Evolutionary conservation across 2,329 filamentous ascomycete genomes (phyloP), one percentile per base, ranked within the genome.

Genomic region (Botrytis fabae): DNA sequence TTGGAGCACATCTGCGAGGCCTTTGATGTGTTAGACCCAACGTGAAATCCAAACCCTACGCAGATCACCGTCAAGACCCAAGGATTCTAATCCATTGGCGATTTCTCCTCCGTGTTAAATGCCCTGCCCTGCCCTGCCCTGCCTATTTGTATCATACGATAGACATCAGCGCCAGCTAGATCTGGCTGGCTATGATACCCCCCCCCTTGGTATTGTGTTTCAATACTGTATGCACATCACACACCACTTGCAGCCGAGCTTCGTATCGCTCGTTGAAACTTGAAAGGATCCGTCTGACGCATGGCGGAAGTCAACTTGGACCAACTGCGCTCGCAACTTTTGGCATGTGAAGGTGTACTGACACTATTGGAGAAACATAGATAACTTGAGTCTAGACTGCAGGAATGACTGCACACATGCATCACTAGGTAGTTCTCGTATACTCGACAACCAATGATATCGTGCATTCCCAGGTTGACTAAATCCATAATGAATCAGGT

Each of bases 331-430:
- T 9, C n/a, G 28, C 22, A 65, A n/a, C 10, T 40, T 54, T 54
- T 51, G 46, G 54, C 64, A 66, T 66, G 46, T 66, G 64, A 66
- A 66, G n/a, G 25, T 35, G 32, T n/a, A 12, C 48, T 54, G n/a
- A 22, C 44, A 65, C 44, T 20, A 65, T 38, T 14, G 12, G 28
- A 38, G 28, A n/a, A 38, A 22, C 4, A 28, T 28, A 38, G 44
- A 48, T n/a, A 6, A 14, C 32, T 65, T 18, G 20, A 48, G 44
- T 51, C 63, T 51, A 63, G 61, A 38, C 63, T n/a, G 63, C 63
- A 32, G 9, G 28, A 38, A 51, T 66, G 63, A 38, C 32, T 46
- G 38, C 22, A 38, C 22, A 38, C 46, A 16, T 48, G 63, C 63
- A 66, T 46, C 25, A 38, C 63, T 57, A 57, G 51, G 51, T 25